Conservation (phyloP, 805 yeast genomes). For the Spathaspora hagerdaliae region DNA sequence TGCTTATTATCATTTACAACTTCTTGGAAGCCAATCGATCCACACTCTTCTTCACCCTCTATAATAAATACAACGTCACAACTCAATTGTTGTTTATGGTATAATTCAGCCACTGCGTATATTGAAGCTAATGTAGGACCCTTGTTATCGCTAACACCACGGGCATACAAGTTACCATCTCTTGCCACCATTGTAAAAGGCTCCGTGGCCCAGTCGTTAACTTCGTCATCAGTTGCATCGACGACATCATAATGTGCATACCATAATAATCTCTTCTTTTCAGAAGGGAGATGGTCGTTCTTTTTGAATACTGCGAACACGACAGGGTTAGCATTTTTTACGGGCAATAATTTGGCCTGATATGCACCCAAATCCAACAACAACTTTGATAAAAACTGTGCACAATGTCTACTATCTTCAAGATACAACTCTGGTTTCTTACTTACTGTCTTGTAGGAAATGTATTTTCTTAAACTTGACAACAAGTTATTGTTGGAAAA, state of each 20-base stretch:
- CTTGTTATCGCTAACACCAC: conserved; percentile 93
- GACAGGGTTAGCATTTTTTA: conserved; percentile 77
- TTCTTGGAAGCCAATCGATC: conserved; percentile 78
- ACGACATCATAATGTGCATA: conserved; percentile 97
- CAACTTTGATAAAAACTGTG: conserved; percentile 62
- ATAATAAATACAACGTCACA: conserved; percentile 78
- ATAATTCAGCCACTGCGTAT: conserved; percentile 76
- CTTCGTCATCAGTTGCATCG: conserved; percentile 53
- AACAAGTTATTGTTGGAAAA: conserved; percentile 62
- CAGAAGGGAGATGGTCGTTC: conserved; percentile 15
- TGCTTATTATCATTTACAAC: conserved; percentile 50
- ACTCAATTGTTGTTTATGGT: conserved; percentile 45
- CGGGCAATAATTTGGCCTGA: conserved; percentile 63
- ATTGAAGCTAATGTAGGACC: conserved; percentile 89
- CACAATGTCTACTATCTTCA: conserved; percentile 84
- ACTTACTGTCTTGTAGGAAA: conserved; percentile 74
- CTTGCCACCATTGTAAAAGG: conserved; percentile 74
- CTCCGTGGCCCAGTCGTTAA: conserved; percentile 67
- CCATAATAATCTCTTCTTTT: conserved; percentile 56
- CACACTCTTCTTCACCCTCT: conserved; percentile 96
- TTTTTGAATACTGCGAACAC: conserved; percentile 71
- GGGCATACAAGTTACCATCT: conserved; percentile 82
- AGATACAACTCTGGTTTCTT: conserved; percentile 63
- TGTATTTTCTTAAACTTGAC: conserved; percentile 54
- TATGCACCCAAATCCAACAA: conserved; percentile 68